Evolutionary conservation across 306 rosid genomes (phyloP).

Genomic region (Astragalus membranaceus): DNA sequence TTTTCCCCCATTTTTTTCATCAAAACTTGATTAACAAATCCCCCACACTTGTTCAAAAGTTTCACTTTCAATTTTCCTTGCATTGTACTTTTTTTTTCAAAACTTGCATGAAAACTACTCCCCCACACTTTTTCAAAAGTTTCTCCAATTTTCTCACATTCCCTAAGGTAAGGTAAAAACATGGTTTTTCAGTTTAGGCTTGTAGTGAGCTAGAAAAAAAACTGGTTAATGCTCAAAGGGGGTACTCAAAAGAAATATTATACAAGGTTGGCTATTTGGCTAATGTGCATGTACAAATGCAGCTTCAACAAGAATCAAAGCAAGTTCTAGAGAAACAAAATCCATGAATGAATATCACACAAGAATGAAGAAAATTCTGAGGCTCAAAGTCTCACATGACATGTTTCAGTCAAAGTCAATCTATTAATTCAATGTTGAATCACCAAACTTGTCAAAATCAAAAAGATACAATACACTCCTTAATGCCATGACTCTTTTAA

Average conservation of each 20-base stretch:
- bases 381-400: neutral
- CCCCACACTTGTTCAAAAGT: no score
- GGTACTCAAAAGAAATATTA: neutral
- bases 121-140: neutral
- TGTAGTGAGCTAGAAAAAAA: neutral
- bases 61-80: no score
- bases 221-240: neutral
- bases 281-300: neutral
- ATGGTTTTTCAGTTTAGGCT: neutral
- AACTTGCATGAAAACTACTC: no score
- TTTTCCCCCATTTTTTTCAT: no score
- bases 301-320: neutral
- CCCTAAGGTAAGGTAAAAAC: neutral
- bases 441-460: neutral
- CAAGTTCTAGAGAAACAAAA: neutral
- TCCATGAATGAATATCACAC: neutral
- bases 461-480: neutral
- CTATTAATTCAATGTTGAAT: neutral
- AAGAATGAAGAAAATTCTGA: neutral
- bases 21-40: no score
- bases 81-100: no score
- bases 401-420: neutral
- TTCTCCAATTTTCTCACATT: neutral
- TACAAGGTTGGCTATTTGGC: neutral
- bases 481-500: no score